Percentiles rank a stretch among this genome's conserved stretches.
phyloP scores from a whole-genome alignment of 768 basidiomycete species.

The Leccinum disarticulatum region DNA sequence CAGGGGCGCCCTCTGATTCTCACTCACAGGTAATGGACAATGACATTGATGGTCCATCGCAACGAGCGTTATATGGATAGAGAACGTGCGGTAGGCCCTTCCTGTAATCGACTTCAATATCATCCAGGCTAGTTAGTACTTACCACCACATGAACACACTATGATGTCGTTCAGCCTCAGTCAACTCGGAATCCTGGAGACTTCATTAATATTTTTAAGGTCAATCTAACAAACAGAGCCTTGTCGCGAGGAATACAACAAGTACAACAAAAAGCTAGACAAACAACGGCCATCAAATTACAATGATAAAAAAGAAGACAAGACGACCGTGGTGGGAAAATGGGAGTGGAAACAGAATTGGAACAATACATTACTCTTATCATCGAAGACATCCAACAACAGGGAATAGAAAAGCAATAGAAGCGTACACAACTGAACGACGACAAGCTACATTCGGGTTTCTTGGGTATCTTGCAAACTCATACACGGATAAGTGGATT shows the following conservation, averaged over 20 bases:
- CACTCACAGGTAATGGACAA: too few relatives aligned
- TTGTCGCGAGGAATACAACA: constrained; percentile 2
- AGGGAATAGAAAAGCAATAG: constrained; percentile 7
- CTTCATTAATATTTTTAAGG: background rate
- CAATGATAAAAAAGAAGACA: constrained; percentile 1
- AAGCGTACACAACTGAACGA: constrained; percentile 16
- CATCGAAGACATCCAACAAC: constrained; percentile 10
- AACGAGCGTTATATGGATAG: too few relatives aligned
- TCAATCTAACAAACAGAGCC: background rate
- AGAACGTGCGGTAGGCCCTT: too few relatives aligned
- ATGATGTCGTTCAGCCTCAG: too few relatives aligned
- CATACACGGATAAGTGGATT: constrained; percentile 7
- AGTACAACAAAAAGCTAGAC: constrained; percentile 7
- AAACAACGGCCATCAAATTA: constrained; percentile 4
- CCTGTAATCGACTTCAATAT: too few relatives aligned
- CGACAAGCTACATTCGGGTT: constrained; percentile 21
- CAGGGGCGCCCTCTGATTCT: too few relatives aligned
- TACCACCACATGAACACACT: too few relatives aligned
- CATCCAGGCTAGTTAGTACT: too few relatives aligned
- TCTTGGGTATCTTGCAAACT: constrained; percentile 12
- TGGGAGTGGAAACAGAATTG: background rate
- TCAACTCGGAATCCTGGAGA: background rate
- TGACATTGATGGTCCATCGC: too few relatives aligned
- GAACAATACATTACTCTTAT: constrained; percentile 7
- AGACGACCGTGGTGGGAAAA: background rate